Evolutionary conservation across 352 stramenopile genomes (phyloP).

Genomic region (Phytopythium chamaehyphon): DNA sequence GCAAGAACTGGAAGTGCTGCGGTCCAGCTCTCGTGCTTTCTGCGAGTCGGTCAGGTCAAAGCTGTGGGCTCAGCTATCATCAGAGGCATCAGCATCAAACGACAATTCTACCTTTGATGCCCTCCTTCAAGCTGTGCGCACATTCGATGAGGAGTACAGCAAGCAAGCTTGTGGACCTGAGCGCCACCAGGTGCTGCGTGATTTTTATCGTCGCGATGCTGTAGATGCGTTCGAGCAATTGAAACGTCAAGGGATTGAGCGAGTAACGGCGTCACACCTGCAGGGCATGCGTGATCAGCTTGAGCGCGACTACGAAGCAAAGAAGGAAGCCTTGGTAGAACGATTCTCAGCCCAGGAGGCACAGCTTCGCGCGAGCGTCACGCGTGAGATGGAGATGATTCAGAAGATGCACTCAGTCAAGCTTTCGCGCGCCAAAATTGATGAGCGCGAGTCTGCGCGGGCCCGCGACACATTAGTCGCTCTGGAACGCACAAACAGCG

Average conservation of each 20-base stretch:
- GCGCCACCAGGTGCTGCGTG: slow-evolving; percentile 41
- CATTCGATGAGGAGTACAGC: slow-evolving; percentile 51
- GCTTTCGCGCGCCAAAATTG: slow-evolving; percentile 54
- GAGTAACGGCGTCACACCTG: slow-evolving; percentile 54
- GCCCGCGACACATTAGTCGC: slow-evolving; percentile 39
- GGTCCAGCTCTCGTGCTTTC: slow-evolving; percentile 38
- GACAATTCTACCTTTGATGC: slow-evolving; percentile 36
- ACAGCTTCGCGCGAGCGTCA: slow-evolving; percentile 53
- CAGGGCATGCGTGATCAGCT: slow-evolving; percentile 44
- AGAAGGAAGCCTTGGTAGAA: slow-evolving; percentile 51
- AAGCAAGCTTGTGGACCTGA: slow-evolving; percentile 44
- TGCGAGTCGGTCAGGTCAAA: slow-evolving; percentile 36
- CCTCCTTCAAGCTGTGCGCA: slow-evolving; percentile 39
- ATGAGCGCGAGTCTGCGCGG: slow-evolving; percentile 51
- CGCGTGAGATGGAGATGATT: slow-evolving; percentile 60
- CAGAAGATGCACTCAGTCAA: slow-evolving; percentile 65
- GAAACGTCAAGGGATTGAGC: slow-evolving; percentile 38
- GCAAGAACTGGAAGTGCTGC: slow-evolving; percentile 33
- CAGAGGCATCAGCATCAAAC: slow-evolving; percentile 3
- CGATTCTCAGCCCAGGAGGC: slow-evolving; percentile 68
- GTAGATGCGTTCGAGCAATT: slow-evolving; percentile 53
- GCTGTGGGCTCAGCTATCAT: slow-evolving; percentile 39
- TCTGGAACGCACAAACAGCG: slow-evolving; percentile 27
- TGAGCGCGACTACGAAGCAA: slow-evolving; percentile 51
- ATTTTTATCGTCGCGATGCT: slow-evolving; percentile 55